Conservation (phyloP, 108 stramenopile genomes). For the Cyclostephanos tholiformis region DNA sequence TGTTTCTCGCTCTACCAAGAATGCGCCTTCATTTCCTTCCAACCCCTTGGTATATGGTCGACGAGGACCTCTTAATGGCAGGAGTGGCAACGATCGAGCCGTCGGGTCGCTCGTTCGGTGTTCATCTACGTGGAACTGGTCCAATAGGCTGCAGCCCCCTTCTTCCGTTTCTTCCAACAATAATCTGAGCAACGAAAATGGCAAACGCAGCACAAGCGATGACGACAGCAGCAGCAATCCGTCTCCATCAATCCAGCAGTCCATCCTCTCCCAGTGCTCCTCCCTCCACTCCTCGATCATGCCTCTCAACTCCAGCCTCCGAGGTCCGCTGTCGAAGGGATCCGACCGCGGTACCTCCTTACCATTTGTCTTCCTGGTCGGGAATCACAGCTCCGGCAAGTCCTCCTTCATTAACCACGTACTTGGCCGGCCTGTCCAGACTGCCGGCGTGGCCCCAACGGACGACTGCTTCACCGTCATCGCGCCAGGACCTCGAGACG, state of each 20-base stretch:
- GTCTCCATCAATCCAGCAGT: slow-evolving; percentile 33
- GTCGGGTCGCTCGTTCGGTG: background rate
- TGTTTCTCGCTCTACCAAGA: background rate
- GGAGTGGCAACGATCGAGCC: background rate
- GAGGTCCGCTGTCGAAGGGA: slow-evolving; percentile 62
- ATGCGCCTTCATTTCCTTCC: background rate
- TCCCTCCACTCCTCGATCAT: slow-evolving; percentile 64
- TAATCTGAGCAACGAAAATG: background rate
- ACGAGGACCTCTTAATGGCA: background rate
- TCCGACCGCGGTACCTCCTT: slow-evolving; percentile 74
- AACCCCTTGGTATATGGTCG: background rate
- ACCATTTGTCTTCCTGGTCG: slow-evolving; percentile 96
- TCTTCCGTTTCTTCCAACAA: background rate
- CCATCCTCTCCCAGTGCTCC: slow-evolving; percentile 48
- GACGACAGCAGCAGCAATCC: slow-evolving; percentile 15
- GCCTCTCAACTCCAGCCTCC: slow-evolving; percentile 64
- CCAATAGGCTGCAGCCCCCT: slow-evolving; percentile 13
- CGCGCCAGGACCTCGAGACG: slow-evolving; percentile 91
- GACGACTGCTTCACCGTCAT: slow-evolving; percentile 99
- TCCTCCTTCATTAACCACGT: slow-evolving; percentile 97
- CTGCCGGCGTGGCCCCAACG: slow-evolving; percentile 99
- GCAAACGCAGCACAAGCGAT: background rate
- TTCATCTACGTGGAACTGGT: slow-evolving; percentile 52
- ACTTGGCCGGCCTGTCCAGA: slow-evolving; percentile 89
- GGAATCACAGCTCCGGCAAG: slow-evolving; percentile 97